Base-by-base conservation (phyloP, 192 early-diverging fungal genomes). In the Physocladia obscura region DNA sequence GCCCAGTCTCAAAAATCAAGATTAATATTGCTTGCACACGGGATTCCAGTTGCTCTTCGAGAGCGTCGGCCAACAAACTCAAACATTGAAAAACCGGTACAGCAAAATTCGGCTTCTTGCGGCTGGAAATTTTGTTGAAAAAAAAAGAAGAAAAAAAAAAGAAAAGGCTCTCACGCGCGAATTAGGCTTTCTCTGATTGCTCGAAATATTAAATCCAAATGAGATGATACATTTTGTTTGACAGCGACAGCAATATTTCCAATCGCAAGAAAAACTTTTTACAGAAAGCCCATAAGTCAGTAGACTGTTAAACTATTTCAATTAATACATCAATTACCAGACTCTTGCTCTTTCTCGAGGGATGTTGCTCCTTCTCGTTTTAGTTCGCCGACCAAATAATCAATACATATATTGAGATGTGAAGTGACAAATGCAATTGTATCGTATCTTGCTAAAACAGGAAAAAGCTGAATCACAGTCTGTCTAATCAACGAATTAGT, bases 1-100 rank as follows among this genome's bases (percentile, higher is more conserved):
- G 77, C 22, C 95, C 95, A 19, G 88, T 84, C 2, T 89, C 84
- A 67, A 98, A 97, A 92, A 98, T 96, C 57, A 92, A 79, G 59
- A 96, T 93, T 49, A 97, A 68, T 19, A 97, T 71, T 26, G 92
- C 92, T 55, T 91, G 89, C 84, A 96, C 84, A 3, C 65, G 50
- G 27, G 26, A n/a, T 57, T 68, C 65, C 24, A 56, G 50, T 50
- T 57, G 52, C 49, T 73, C 92, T 36, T 91, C 93, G n/a, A 94
- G 92, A 21, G 95, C 93, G 8, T 81, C 80, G 1, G 94, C 94
- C 40, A 98, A 81, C 85, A 91, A 92, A 29, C 89, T 91, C 47
- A 97, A 89, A 60, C 94, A 94, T 70, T 88, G 83, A 60, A 94
- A 93, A 21, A 92, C 83, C 21, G 77, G 68, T 5, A 69, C 57